Percentiles rank a stretch among this genome's conserved stretches.
Conservation (phyloP, 371 early-diverging fungal genomes). For the Nematocida sp. region DNA sequence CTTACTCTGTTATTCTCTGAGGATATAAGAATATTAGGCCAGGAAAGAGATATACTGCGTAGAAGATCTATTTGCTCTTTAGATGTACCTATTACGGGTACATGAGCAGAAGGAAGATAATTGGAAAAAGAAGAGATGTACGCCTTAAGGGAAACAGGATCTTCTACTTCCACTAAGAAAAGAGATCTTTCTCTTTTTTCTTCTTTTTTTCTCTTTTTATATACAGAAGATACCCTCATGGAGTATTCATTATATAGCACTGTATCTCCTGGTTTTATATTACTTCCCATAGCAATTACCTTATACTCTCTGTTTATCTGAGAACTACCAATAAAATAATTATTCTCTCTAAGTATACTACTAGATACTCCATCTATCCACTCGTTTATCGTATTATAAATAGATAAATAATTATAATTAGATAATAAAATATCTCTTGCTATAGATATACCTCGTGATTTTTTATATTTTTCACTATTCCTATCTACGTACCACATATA, state of each 20-base stretch:
- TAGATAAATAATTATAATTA: not conserved
- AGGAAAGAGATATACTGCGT: no score
- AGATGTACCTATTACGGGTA: no score
- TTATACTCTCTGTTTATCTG: not conserved
- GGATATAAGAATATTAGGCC: no score
- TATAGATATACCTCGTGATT: not conserved
- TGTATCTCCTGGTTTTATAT: not conserved
- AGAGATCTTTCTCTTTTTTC: no score
- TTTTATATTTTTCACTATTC: not conserved
- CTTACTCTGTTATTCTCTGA: no score
- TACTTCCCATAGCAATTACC: not conserved
- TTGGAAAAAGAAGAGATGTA: no score
- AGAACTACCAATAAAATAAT: not conserved
- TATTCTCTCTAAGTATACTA: not conserved
- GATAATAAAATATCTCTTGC: not conserved
- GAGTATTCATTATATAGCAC: not conserved
- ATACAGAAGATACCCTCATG: not conserved
- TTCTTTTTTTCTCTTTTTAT: no score
- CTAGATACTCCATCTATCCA: not conserved
- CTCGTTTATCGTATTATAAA: not conserved
- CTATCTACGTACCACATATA: not conserved
- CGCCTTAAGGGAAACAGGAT: no score
- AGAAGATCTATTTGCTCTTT: no score
- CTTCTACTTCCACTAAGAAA: no score
- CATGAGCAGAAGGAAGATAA: no score